Conservation (phyloP, 192 early-diverging fungal species). For the Coemansia sp. region DNA sequence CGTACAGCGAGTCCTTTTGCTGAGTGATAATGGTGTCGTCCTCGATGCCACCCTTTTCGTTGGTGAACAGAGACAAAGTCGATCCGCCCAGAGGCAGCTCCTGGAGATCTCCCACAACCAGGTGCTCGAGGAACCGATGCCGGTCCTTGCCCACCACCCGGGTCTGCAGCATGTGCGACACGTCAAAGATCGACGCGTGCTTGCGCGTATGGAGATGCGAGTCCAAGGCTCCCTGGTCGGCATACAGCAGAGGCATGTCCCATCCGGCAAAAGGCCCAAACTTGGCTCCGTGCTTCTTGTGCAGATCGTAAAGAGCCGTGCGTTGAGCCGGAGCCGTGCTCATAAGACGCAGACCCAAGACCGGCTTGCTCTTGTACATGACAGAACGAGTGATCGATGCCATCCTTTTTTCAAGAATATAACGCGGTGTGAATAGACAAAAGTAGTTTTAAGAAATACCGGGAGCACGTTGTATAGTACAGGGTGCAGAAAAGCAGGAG, state of each 20-base stretch:
- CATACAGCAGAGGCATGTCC: conserved; percentile 94
- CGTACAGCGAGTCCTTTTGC: conserved; percentile 73
- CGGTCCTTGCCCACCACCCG: conserved; percentile 85
- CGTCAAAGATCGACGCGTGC: conserved; percentile 94
- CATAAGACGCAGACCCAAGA: conserved; percentile 34
- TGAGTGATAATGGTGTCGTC: conserved; percentile 97
- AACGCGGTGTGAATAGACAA: too few relatives aligned
- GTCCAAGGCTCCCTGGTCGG: conserved; percentile 76
- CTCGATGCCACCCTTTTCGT: conserved; percentile 95
- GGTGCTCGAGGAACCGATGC: conserved; percentile 79
- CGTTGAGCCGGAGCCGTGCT: conserved; percentile 51
- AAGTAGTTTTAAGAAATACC: too few relatives aligned
- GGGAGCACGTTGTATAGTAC: too few relatives aligned
- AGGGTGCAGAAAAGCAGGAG: too few relatives aligned
- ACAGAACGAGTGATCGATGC: not conserved
- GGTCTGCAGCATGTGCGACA: conserved; percentile 98
- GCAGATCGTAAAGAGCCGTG: conserved; percentile 90
- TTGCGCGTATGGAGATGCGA: conserved; percentile 88
- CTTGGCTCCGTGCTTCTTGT: conserved; percentile 87
- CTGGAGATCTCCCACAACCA: conserved; percentile 84
- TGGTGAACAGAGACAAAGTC: conserved; percentile 92
- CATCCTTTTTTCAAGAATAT: too few relatives aligned
- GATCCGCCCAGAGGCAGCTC: conserved; percentile 73
- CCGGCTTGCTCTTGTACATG: too few relatives aligned
- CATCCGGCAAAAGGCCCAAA: conserved; percentile 98